Evolutionary conservation across 2,329 filamentous ascomycete species (phyloP), one percentile per base, ranked within the genome.

Genomic region (Aureobasidium namibiae): DNA sequence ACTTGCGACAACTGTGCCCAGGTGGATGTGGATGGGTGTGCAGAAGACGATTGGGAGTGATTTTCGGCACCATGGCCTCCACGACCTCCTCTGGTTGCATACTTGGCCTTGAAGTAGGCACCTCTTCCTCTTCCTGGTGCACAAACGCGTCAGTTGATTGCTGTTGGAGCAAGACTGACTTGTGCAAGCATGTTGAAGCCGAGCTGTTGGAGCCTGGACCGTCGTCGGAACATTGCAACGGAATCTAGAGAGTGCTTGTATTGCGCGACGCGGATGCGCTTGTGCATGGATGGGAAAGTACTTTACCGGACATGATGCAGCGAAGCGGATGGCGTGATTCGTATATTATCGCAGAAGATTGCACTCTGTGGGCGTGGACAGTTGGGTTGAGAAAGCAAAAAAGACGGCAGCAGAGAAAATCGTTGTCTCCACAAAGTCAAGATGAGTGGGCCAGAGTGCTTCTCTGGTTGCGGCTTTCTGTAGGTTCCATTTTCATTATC

Each of bases 31-130:
- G 52, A 45, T 34, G 8, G 8, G 3, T 26, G 33, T 24, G 54
- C 18, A 36, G 18, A 10, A 2, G 33, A n/a, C 16, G 4, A 18
- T 16, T 36, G 53, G 4, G 26, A 23, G 14, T 21, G 41, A 38
- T 45, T 9, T 26, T 24, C 26, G 34, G 38, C 31, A 21, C 13
- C 44, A 49, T 34, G 33, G n/a, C 53, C 29, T 24, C 41, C 31
- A 46, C 41, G 41, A n/a, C 53, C 44, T 9, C 56, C 45, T 52
- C 45, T 36, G 16, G 57, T 48, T 54, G 67, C 67, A 60, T 70
- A 70, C 29, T 60, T 64, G 33, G 63, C 64, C 38, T 65, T 65
- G 60, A 65, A 69, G 57, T 67, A 69, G 18, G 69, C 67, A 48
- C 67, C 67, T 44, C 68, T 62, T 41, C 66, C 67, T 59, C 67